Conservation (phyloP, 2,329 filamentous ascomycete genomes). For the Botryosphaeria dothidea region DNA sequence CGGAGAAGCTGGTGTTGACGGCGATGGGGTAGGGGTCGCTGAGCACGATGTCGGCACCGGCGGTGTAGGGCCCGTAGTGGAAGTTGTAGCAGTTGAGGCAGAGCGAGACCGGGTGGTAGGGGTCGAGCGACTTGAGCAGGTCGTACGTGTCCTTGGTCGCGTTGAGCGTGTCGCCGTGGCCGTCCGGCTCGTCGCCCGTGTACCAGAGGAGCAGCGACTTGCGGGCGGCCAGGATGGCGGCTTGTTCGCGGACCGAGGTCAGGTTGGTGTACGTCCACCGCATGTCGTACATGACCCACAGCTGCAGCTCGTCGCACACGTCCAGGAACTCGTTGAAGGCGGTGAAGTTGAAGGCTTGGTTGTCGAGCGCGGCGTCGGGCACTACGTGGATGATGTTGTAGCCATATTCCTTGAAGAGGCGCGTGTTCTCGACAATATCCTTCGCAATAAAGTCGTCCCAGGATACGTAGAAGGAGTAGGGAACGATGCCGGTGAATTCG, state of each 20-base stretch:
- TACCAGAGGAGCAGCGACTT: constrained; percentile 49
- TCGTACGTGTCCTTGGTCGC: constrained; percentile 46
- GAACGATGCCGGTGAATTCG: constrained; percentile 44
- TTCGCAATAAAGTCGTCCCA: constrained; percentile 39
- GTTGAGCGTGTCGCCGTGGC: constrained; percentile 56
- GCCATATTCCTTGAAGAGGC: constrained; percentile 28
- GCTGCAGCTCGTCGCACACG: constrained; percentile 43
- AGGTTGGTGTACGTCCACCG: constrained; percentile 44
- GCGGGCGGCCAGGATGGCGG: constrained; percentile 36
- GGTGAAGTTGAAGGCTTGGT: constrained; percentile 42
- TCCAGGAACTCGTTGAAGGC: constrained; percentile 44
- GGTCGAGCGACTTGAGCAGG: constrained; percentile 54
- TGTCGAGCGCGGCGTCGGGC: constrained; percentile 35
- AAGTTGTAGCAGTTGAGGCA: constrained; percentile 65
- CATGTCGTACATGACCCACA: constrained; percentile 53
- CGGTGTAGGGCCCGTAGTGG: constrained; percentile 57
- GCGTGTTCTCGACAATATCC: constrained; percentile 13
- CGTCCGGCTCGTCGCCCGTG: constrained; percentile 58
- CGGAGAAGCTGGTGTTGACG: constrained; percentile 56
- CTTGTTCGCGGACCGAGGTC: constrained; percentile 38
- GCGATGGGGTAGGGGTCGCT: constrained; percentile 62
- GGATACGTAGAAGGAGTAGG: constrained; percentile 48
- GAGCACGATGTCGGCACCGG: constrained; percentile 61
- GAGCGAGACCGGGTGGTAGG: constrained; percentile 62
- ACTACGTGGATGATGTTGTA: constrained; percentile 52